Evolutionary conservation across 2,329 filamentous ascomycete genomes (phyloP), one percentile per base, ranked within the genome.

Genomic region (Colletotrichum phormii): DNA sequence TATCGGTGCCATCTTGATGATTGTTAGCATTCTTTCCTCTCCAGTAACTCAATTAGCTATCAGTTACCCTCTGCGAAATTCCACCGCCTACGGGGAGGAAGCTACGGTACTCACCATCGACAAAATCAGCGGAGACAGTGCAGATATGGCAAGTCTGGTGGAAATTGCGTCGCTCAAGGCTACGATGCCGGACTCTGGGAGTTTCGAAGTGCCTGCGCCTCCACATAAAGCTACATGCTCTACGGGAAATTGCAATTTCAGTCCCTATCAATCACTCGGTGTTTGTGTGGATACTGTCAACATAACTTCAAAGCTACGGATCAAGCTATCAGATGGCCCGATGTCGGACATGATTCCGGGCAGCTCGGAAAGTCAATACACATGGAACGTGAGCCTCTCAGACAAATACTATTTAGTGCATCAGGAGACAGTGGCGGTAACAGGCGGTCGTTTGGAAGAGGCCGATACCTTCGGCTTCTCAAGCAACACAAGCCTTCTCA

Each of bases 41-140:
- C 70, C 66, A 11, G 31, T 75, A 24, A 67, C 73, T 1, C 66
- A 75, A 29, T 66, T 70, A 11, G 42, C 49, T 2, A 73, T 75
- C 31, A 42, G 51, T 11, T 73, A 70, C 13, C 73, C 70, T 24
- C 7, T 61, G 4, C 58, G 46, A 4, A 22, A 67, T n/a, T 11
- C 7, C 7, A n/a, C n/a, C 15, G 55, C 35, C 9, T 1, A 2
- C 3, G 55, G 9, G 2, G 55, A 60, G 12, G 15, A 11, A 8
- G 64, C 64, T 4, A 22, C 2, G 8, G 18, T 18, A 2, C 13
- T 5, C 9, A 37, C 33, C 0, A 58, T 49, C 18, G 5, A 26
- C 3, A 9, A n/a, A 15, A 60, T 60, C 26, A 26, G n/a, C n/a
- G n/a, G n/a, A n/a, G n/a, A n/a, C n/a, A n/a, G n/a, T n/a, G n/a